These are phyloP conservation scores for Phyllosticta citrichinensis DNA, from an alignment of 2,329 filamentous ascomycete genomes.

Conservation along the genomic window DNA sequence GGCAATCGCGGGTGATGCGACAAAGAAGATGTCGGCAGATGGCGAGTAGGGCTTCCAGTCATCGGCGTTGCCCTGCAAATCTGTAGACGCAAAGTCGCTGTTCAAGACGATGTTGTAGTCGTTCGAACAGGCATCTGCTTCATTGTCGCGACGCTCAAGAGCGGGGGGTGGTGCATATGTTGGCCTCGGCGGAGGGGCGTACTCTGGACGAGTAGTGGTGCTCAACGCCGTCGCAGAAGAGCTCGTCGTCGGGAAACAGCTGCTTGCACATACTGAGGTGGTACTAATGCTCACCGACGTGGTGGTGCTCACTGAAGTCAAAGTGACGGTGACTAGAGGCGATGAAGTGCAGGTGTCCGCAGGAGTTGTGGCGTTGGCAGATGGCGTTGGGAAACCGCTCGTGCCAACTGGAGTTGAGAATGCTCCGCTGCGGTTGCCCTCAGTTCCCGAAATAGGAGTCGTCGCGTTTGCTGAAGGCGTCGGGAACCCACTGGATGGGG, in stretches of 20 bases:
- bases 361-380: constrained; percentile 1
- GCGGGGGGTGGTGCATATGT: background rate
- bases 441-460: background rate
- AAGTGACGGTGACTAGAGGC: background rate
- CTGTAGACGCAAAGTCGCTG: constrained; percentile 16
- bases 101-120: constrained; percentile 19
- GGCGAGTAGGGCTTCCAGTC: constrained; percentile 16
- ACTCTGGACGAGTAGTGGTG: background rate
- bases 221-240: background rate
- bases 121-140: constrained; percentile 17
- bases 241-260: constrained; percentile 12
- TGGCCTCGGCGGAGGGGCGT: background rate
- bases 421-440: background rate
- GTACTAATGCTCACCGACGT: background rate
- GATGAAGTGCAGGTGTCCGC: background rate
- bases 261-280: constrained; percentile 8
- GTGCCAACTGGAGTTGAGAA: constrained; percentile 5
- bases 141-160: background rate
- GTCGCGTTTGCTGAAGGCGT: background rate
- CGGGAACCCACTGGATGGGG: background rate
- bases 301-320: background rate
- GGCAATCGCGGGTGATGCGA: background rate
- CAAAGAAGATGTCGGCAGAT: background rate
- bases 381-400: background rate
- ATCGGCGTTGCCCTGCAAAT: constrained; percentile 10